Conservation (phyloP, 805 yeast species). For the Naumovozyma dairenensis region DNA sequence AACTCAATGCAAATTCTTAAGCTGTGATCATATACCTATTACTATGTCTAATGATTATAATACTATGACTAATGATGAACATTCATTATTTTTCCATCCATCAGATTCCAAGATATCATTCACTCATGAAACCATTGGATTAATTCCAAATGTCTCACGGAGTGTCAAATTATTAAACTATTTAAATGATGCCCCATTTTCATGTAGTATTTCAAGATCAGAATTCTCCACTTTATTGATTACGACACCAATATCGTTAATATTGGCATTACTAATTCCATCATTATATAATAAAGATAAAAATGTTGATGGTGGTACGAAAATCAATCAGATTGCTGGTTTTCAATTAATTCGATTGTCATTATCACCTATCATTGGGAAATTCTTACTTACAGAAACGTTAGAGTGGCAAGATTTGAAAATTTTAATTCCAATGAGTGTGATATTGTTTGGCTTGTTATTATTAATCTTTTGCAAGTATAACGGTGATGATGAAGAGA, state of each 20-base stretch:
- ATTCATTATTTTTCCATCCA: too few species aligned
- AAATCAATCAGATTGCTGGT: constrained; percentile 1
- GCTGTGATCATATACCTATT: constrained; percentile 14
- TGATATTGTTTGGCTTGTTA: not conserved
- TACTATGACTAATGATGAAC: too few species aligned
- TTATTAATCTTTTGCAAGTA: not conserved
- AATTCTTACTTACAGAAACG: too few species aligned
- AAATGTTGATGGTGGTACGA: constrained; percentile 1
- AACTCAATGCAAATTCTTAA: constrained; percentile 13
- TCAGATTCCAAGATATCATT: too few species aligned
- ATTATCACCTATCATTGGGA: constrained; percentile 6
- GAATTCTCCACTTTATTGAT: constrained; percentile 15
- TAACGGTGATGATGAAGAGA: not conserved
- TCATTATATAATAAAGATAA: constrained; percentile 1
- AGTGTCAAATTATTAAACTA: too few species aligned
- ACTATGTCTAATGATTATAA: too few species aligned
- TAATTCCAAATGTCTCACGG: too few species aligned
- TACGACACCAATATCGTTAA: constrained; percentile 17
- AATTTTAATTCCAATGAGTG: not conserved
- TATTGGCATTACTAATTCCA: constrained; percentile 14
- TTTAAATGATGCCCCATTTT: too few species aligned
- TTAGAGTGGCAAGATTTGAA: not conserved
- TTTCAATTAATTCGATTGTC: constrained; percentile 10
- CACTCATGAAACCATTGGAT: too few species aligned
- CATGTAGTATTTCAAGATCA: constrained; percentile 7